Conservation (phyloP, 2,329 filamentous ascomycete genomes). For the Hypoxylon sp. region DNA sequence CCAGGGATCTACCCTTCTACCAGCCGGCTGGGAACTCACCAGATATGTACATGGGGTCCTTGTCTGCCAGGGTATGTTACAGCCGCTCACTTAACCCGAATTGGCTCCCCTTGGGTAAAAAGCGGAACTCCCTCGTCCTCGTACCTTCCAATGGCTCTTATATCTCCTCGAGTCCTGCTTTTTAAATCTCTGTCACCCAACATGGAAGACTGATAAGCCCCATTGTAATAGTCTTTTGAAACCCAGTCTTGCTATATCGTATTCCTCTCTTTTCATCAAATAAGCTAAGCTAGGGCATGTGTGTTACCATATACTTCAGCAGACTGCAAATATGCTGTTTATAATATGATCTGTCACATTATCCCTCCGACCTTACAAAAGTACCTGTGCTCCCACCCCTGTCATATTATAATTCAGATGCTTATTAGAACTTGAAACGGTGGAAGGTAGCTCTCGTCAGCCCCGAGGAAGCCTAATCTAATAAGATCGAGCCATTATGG, state of each 20-base stretch:
- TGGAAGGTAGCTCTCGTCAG: conserved; percentile 20
- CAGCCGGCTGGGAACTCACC: conserved; percentile 46
- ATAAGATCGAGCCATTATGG: conserved; percentile 22
- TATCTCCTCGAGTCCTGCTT: not conserved
- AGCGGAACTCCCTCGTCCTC: not conserved
- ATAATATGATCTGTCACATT: conserved; percentile 33
- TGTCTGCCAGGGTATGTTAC: conserved; percentile 22
- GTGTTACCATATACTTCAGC: conserved; percentile 5
- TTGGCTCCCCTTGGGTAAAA: conserved; percentile 29
- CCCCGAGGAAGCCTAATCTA: conserved; percentile 15
- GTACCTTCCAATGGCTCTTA: not conserved
- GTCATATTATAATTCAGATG: conserved; percentile 10
- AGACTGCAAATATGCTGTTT: conserved; percentile 9
- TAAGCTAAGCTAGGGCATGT: not conserved
- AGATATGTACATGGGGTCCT: conserved; percentile 25
- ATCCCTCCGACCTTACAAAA: conserved; percentile 15
- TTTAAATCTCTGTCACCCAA: not conserved
- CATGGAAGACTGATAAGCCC: not conserved
- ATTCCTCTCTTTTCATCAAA: not conserved
- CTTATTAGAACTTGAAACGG: conserved; percentile 29
- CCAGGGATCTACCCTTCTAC: conserved; percentile 47
- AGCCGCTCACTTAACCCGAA: conserved; percentile 29
- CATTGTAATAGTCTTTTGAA: not conserved
- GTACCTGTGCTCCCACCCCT: conserved; percentile 18
- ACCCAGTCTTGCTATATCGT: not conserved